Evolutionary conservation across 2,329 filamentous ascomycete species (phyloP).

Genomic region (Cucurbitaria berberidis): DNA sequence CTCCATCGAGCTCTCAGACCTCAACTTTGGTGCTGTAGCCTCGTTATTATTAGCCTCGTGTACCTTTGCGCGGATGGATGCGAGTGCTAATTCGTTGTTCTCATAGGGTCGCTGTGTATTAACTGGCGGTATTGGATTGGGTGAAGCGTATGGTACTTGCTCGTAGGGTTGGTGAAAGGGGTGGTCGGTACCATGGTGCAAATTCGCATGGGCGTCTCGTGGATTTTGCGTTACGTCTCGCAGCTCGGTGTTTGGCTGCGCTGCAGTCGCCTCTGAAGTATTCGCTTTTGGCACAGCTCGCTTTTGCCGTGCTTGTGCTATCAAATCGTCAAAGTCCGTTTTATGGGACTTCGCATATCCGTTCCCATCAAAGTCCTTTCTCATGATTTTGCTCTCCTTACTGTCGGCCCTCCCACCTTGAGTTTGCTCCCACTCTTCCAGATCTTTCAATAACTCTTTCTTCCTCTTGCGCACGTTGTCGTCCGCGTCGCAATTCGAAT

Average conservation of each 20-base stretch:
- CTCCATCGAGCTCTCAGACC: slow-evolving; percentile 7
- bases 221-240: background rate
- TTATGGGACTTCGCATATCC: slow-evolving; percentile 78
- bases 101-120: slow-evolving; percentile 20
- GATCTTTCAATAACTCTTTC: slow-evolving; percentile 73
- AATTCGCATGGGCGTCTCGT: background rate
- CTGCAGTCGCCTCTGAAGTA: slow-evolving; percentile 13
- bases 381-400: slow-evolving; percentile 64
- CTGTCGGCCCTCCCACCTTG: slow-evolving; percentile 65
- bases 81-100: slow-evolving; percentile 32
- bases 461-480: slow-evolving; percentile 68
- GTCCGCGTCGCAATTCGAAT: slow-evolving; percentile 91
- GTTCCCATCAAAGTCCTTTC: slow-evolving; percentile 84
- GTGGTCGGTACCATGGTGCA: slow-evolving; percentile 6
- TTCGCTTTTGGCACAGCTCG: slow-evolving; percentile 44
- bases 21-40: slow-evolving; percentile 13
- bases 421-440: slow-evolving; percentile 86
- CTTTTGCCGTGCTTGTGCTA: slow-evolving; percentile 73
- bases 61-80: slow-evolving; percentile 30
- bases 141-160: slow-evolving; percentile 2
- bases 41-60: slow-evolving; percentile 20
- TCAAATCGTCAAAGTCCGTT: slow-evolving; percentile 77
- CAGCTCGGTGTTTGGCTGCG: background rate
- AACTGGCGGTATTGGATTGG: background rate
- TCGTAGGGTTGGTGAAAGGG: background rate